These are phyloP conservation scores for Chrysoporthe austroafricana DNA, from an alignment of 2,329 filamentous ascomycete genomes.

Conservation along the genomic window DNA sequence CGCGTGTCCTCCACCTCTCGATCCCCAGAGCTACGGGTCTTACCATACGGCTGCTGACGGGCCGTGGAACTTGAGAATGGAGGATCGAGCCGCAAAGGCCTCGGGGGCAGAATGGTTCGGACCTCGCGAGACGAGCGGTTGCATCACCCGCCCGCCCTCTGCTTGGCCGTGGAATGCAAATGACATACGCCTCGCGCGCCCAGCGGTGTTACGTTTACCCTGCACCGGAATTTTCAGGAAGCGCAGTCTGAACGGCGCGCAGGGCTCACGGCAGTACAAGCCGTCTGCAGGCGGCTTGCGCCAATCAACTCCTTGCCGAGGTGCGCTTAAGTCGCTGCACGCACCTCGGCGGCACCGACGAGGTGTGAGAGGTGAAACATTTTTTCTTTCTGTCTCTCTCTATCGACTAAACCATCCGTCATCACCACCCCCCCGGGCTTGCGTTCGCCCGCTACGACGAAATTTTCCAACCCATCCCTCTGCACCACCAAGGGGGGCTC, in stretches of 20 bases:
- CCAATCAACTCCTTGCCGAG: constrained; percentile 3
- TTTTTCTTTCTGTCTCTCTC: not conserved
- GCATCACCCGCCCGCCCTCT: not conserved
- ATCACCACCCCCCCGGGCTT: not conserved
- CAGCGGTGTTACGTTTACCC: not conserved
- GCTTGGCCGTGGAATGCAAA: not conserved
- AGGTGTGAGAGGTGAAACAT: constrained; percentile 5
- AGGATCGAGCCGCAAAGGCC: not conserved
- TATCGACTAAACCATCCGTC: not conserved
- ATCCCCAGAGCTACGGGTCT: not conserved
- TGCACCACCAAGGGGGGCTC: not conserved
- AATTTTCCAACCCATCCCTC: not conserved
- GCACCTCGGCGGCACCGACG: constrained; percentile 4
- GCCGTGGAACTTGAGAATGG: not conserved
- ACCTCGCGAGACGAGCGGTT: not conserved
- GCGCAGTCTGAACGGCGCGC: too few species aligned
- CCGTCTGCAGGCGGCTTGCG: not conserved
- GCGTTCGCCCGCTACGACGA: not conserved
- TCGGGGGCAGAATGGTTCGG: not conserved
- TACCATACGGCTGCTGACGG: not conserved
- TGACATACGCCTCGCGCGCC: not conserved
- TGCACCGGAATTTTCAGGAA: not conserved
- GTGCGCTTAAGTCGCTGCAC: not conserved
- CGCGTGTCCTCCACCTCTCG: not conserved
- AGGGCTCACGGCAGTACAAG: not conserved